Evolutionary conservation across 192 early-diverging fungal genomes (phyloP).

Genomic region (Gorgonomyces haynaldii): DNA sequence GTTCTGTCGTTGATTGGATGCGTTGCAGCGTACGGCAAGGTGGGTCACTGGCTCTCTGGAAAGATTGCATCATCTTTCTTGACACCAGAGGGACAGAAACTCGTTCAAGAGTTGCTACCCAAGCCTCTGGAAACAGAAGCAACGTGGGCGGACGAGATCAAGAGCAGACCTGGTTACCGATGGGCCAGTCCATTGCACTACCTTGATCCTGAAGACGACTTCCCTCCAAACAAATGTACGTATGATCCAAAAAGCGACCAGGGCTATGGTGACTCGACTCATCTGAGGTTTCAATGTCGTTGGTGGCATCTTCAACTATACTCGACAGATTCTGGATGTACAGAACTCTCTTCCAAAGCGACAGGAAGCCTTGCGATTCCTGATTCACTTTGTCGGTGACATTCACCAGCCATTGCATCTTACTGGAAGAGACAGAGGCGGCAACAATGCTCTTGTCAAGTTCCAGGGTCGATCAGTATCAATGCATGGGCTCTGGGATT

Average conservation of each 20-base stretch:
- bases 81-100: conserved; percentile 3
- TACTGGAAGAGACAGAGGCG: conserved; percentile 4
- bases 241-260: neutral
- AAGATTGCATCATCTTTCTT: conserved; percentile 12
- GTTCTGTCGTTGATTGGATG: neutral
- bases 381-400: conserved; percentile 17
- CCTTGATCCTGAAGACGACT: conserved; percentile 8
- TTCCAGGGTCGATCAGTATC: conserved; percentile 2
- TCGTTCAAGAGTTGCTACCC: conserved; percentile 8
- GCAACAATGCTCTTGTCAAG: neutral
- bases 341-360: neutral
- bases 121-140: conserved; percentile 8
- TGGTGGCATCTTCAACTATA: conserved; percentile 8
- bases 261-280: too few relatives aligned
- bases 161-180: neutral
- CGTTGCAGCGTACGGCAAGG: neutral
- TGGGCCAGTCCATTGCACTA: conserved; percentile 10
- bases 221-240: conserved; percentile 1
- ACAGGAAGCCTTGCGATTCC: conserved; percentile 4
- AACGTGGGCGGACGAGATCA: conserved; percentile 20
- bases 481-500: conserved; percentile 9
- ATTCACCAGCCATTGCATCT: conserved; percentile 12
- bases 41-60: conserved; percentile 18
- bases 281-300: neutral
- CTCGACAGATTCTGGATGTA: neutral